phyloP scores from a whole-genome alignment of 2,329 filamentous ascomycete species.

The Zasmidium citrigriseum region DNA sequence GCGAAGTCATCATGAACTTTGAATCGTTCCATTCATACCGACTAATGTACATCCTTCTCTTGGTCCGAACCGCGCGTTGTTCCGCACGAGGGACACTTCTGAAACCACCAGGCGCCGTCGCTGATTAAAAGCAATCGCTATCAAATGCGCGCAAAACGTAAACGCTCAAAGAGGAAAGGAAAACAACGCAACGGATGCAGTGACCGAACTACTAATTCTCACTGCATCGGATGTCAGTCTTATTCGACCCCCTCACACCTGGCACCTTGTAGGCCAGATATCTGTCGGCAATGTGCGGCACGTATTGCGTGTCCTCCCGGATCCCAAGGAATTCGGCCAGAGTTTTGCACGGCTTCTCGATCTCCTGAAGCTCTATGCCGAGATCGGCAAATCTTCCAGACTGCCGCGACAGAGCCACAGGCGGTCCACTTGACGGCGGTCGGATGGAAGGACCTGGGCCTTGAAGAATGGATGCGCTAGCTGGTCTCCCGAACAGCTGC shows the following conservation, averaged over 20 bases:
- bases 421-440: neutral
- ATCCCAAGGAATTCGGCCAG: neutral
- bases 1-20: neutral
- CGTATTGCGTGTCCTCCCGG: neutral
- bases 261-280: neutral
- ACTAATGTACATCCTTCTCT: neutral
- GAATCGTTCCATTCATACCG: neutral
- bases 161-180: neutral
- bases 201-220: too few relatives aligned
- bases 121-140: neutral
- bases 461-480: slow-evolving; percentile 1
- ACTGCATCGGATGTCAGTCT: neutral
- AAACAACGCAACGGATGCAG: neutral
- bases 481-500: slow-evolving; percentile 27
- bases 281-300: neutral
- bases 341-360: neutral
- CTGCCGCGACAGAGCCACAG: neutral
- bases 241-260: neutral
- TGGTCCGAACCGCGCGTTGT: neutral
- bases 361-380: neutral
- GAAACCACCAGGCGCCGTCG: neutral
- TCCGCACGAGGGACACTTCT: too few relatives aligned
- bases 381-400: neutral
- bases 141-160: neutral
- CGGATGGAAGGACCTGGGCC: neutral